A percentile compares a stretch with the other conserved stretches of the same genome.
phyloP scores from a whole-genome alignment of 176 grass and related monocot species.

The Aegilops sharonensis region DNA sequence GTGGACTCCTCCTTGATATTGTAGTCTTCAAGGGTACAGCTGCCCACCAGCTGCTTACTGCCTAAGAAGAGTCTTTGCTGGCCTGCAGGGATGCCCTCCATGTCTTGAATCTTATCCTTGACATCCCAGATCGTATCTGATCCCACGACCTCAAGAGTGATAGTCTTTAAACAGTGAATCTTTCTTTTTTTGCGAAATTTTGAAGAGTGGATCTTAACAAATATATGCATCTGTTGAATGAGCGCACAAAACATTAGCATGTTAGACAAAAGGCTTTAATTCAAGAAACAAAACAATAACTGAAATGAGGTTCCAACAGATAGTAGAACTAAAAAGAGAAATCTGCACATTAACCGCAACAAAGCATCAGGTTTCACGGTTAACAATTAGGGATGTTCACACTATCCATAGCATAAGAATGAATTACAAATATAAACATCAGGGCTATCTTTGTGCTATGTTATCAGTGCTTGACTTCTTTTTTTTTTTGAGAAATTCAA shows the following conservation, averaged over 20 bases:
- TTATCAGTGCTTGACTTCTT: not conserved
- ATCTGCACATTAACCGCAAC: not conserved
- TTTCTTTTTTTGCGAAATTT: no score
- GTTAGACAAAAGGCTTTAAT: not conserved
- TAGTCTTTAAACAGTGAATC: not conserved
- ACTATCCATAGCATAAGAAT: no score
- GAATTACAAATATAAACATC: not conserved
- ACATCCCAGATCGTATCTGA: not conserved
- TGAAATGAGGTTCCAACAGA: not conserved
- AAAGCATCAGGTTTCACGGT: not conserved
- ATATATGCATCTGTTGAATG: not conserved
- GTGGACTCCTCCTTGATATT: no score
- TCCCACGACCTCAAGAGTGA: not conserved
- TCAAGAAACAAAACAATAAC: not conserved
- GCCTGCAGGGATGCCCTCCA: no score
- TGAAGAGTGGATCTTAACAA: not conserved
- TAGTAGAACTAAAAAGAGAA: not conserved
- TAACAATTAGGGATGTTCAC: not conserved
- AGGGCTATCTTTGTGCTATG: not conserved
- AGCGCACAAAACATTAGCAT: not conserved
- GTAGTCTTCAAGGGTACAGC: no score
- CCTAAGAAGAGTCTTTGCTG: no score
- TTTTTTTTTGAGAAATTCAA: not conserved
- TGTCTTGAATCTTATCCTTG: no score
- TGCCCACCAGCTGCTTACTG: no score